Percentiles rank a stretch among this genome's conserved stretches.
These are phyloP conservation scores for Gliomastix tumulicola DNA, from an alignment of 2,329 filamentous ascomycete species.

Conservation along the genomic window DNA sequence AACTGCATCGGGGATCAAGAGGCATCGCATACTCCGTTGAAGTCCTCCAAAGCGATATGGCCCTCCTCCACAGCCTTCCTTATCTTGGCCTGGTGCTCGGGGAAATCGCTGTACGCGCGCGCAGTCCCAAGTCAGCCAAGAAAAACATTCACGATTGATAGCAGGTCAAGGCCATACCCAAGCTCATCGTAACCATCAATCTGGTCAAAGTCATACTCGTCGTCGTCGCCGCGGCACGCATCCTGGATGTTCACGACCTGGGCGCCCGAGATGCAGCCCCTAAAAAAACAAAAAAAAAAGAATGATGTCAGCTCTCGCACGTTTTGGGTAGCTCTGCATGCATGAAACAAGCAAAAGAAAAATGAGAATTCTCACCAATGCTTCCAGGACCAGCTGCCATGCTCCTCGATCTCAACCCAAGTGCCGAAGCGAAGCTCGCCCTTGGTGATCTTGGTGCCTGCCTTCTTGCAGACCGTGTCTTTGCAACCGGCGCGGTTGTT, in stretches of 20 bases:
- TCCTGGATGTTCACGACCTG: slow-evolving; percentile 62
- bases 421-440: slow-evolving; percentile 71
- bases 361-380: slow-evolving; percentile 64
- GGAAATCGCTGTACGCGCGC: slow-evolving; percentile 28
- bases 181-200: slow-evolving; percentile 82
- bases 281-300: slow-evolving; percentile 25
- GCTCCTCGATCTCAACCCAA: slow-evolving; percentile 57
- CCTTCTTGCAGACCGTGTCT: slow-evolving; percentile 66
- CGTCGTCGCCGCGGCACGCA: slow-evolving; percentile 37
- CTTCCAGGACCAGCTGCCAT: slow-evolving; percentile 67
- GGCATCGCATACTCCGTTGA: slow-evolving; percentile 78
- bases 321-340: background rate
- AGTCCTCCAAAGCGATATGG: slow-evolving; percentile 79
- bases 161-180: slow-evolving; percentile 19
- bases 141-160: background rate
- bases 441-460: slow-evolving; percentile 65
- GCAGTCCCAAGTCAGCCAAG: background rate
- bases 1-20: too few species aligned
- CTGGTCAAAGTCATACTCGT: slow-evolving; percentile 51
- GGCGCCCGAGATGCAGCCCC: slow-evolving; percentile 82
- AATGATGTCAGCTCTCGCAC: background rate
- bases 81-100: slow-evolving; percentile 67
- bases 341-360: background rate
- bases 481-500: slow-evolving; percentile 70
- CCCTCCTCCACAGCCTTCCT: slow-evolving; percentile 65